These are phyloP conservation scores for Tylopilus intermedius DNA, from an alignment of 768 basidiomycete species.

Conservation along the genomic window DNA sequence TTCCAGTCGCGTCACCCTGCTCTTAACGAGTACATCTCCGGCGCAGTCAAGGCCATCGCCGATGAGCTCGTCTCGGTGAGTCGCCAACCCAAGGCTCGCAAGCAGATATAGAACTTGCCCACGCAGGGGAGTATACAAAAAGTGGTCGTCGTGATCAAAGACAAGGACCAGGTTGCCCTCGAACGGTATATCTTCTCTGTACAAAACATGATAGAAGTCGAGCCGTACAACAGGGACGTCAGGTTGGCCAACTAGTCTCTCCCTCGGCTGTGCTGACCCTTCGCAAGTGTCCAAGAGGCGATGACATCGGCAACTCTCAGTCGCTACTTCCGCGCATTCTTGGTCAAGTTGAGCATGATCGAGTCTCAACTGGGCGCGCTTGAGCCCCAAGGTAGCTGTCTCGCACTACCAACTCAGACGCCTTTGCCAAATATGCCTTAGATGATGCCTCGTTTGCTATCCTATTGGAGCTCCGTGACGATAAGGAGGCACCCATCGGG, in stretches of 20 bases:
- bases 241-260: conserved; percentile 38
- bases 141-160: conserved; percentile 80
- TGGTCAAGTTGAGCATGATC: conserved; percentile 75
- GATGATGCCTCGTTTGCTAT: conserved; percentile 79
- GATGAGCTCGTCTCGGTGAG: conserved; percentile 69
- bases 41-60: conserved; percentile 73
- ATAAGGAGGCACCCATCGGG: conserved; percentile 49
- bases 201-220: conserved; percentile 74
- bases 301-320: conserved; percentile 60
- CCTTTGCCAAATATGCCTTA: conserved; percentile 19
- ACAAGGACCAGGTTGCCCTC: conserved; percentile 71
- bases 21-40: conserved; percentile 85
- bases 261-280: conserved; percentile 1
- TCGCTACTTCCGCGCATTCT: conserved; percentile 77
- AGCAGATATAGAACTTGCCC: not conserved
- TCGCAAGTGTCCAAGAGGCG: conserved; percentile 61
- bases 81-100: not conserved
- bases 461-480: conserved; percentile 74
- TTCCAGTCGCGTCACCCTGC: conserved; percentile 91
- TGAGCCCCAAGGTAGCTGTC: conserved; percentile 43
- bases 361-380: conserved; percentile 65
- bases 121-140: conserved; percentile 72
- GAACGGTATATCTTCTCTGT: conserved; percentile 88
- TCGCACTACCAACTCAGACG: not conserved
- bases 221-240: conserved; percentile 63